A percentile compares a stretch with the other conserved stretches of the same genome.
phyloP scores from a whole-genome alignment of 2,329 filamentous ascomycete species.

The Fusarium sublunatum region DNA sequence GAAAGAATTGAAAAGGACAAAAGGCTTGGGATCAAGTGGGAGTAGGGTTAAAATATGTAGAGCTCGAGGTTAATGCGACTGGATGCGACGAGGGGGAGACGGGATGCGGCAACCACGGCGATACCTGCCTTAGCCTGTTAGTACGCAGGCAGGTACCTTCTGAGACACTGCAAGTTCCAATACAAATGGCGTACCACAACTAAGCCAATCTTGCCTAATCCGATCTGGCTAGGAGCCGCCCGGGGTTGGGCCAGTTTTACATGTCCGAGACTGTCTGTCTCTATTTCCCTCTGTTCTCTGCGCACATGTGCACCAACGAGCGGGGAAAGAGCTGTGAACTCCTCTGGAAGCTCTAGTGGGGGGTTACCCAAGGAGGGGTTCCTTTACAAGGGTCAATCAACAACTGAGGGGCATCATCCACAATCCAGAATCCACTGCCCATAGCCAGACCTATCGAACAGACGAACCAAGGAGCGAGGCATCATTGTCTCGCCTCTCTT shows the following conservation, averaged over 20 bases:
- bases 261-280: conserved; percentile 36
- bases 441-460: conserved; percentile 34
- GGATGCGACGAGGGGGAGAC: conserved; percentile 25
- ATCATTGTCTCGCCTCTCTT: conserved; percentile 36
- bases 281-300: conserved; percentile 9
- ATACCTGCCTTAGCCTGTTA: conserved; percentile 21
- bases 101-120: conserved; percentile 29
- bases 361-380: conserved; percentile 26
- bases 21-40: conserved; percentile 30
- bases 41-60: conserved; percentile 40
- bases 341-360: conserved; percentile 36
- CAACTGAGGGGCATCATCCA: conserved; percentile 40
- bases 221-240: conserved; percentile 19
- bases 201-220: conserved; percentile 14
- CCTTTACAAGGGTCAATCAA: conserved; percentile 29
- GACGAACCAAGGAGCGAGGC: conserved; percentile 26
- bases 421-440: conserved; percentile 35
- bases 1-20: conserved; percentile 15
- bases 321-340: conserved; percentile 28
- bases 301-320: conserved; percentile 35
- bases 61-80: conserved; percentile 35
- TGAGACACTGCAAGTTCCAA: conserved; percentile 24
- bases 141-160: conserved; percentile 14
- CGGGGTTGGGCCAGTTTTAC: conserved; percentile 28
- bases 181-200: background rate